A percentile compares a stretch with the other conserved stretches of the same genome.
phyloP scores from a whole-genome alignment of 208 protist species.

The Trichomonas tenax region DNA sequence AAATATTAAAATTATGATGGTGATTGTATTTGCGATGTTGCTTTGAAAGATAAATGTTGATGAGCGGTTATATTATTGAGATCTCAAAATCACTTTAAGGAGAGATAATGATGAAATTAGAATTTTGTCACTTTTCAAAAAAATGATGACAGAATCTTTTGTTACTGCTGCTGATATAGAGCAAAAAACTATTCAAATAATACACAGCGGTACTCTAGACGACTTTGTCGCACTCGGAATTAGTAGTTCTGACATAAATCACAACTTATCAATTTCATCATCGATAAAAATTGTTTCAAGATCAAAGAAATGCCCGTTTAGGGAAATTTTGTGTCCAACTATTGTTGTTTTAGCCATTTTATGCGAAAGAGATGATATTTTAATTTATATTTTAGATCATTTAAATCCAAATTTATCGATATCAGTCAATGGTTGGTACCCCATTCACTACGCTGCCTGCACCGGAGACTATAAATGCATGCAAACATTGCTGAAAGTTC shows the following conservation, averaged over 20 bases:
- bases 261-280: background rate
- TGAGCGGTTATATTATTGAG: too few relatives aligned
- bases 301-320: background rate
- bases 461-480: background rate
- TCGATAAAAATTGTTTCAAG: background rate
- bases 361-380: background rate
- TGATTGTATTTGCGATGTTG: too few relatives aligned
- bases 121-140: background rate
- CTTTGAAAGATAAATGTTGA: too few relatives aligned
- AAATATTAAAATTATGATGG: too few relatives aligned
- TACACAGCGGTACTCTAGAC: background rate
- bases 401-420: background rate
- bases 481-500: background rate
- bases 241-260: background rate
- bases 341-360: background rate
- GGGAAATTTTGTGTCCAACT: background rate
- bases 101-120: too few relatives aligned
- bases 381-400: background rate
- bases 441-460: background rate
- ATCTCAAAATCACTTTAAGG: too few relatives aligned
- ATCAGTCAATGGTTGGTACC: background rate
- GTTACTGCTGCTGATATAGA: background rate
- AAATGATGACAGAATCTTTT: background rate
- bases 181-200: background rate
- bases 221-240: background rate